phyloP scores from a whole-genome alignment of 257 asterid genomes.

The Lantana camara region DNA sequence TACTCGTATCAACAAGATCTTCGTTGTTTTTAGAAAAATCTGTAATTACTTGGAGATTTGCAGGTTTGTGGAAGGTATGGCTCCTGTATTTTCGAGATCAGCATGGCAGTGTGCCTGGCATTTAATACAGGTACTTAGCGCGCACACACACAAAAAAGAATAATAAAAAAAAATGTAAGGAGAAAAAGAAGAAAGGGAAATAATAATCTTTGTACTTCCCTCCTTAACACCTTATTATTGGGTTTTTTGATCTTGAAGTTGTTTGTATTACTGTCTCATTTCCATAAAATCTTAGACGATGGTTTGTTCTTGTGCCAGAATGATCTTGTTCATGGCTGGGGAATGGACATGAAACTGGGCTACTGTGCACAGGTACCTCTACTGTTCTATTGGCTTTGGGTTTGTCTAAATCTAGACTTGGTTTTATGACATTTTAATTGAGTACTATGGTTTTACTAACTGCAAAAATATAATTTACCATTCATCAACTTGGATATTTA shows the following conservation, averaged over 20 bases:
- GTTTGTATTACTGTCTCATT: conserved; percentile 15
- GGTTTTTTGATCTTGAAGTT: neutral
- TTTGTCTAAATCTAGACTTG: no score
- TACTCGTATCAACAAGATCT: neutral
- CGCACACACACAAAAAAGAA: no score
- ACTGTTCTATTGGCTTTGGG: neutral
- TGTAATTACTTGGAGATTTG: conserved; percentile 24
- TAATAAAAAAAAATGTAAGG: no score
- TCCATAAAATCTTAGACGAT: conserved; percentile 10
- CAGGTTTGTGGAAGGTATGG: conserved; percentile 99
- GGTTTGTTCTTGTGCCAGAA: conserved; percentile 51
- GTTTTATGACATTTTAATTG: no score
- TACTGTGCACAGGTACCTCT: conserved; percentile 80
- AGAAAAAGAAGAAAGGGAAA: no score
- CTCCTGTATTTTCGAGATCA: conserved; percentile 91
- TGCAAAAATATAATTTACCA: neutral
- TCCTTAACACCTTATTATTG: neutral
- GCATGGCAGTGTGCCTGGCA: conserved; percentile 99
- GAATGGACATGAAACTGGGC: conserved; percentile 97
- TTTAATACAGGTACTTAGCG: conserved; percentile 76
- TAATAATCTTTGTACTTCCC: no score
- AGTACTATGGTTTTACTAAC: no score
- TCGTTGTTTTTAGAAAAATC: conserved; percentile 10
- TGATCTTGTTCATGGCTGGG: conserved; percentile 99
- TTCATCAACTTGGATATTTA: conserved; percentile 20